Evolutionary conservation across 257 asterid genomes (phyloP).

Genomic region (Jacaranda mimosifolia): DNA sequence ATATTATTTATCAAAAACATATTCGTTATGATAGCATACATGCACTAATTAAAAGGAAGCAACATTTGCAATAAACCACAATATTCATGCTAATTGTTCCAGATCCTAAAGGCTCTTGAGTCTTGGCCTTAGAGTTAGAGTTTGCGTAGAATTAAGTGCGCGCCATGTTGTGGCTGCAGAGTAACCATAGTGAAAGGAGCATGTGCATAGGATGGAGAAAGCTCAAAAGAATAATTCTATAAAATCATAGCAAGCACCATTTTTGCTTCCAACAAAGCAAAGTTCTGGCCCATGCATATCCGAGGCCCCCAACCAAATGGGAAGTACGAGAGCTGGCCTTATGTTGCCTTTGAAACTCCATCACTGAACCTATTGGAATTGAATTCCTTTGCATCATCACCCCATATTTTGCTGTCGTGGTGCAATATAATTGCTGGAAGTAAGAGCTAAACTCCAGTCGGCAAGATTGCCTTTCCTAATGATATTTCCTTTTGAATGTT

Average conservation of each 20-base stretch:
- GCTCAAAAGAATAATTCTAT: neutral
- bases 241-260: constrained; percentile 48
- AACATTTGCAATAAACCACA: too few relatives aligned
- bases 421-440: constrained; percentile 31
- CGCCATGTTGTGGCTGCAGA: too few relatives aligned
- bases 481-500: constrained; percentile 14
- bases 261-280: constrained; percentile 58
- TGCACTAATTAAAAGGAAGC: too few relatives aligned
- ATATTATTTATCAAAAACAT: too few relatives aligned
- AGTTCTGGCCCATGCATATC: neutral
- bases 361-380: constrained; percentile 53
- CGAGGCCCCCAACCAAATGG: constrained; percentile 60
- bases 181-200: too few relatives aligned
- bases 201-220: too few relatives aligned
- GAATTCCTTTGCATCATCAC: constrained; percentile 53
- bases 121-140: too few relatives aligned
- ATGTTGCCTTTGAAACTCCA: constrained; percentile 48
- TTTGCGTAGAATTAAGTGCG: too few relatives aligned
- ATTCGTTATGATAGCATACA: too few relatives aligned
- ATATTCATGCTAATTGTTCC: too few relatives aligned
- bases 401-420: constrained; percentile 52
- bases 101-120: too few relatives aligned
- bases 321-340: constrained; percentile 35
- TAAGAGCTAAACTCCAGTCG: constrained; percentile 41
- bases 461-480: constrained; percentile 40